phyloP scores from a whole-genome alignment of 2,329 filamentous ascomycete genomes.

The Diaporthe destruens region DNA sequence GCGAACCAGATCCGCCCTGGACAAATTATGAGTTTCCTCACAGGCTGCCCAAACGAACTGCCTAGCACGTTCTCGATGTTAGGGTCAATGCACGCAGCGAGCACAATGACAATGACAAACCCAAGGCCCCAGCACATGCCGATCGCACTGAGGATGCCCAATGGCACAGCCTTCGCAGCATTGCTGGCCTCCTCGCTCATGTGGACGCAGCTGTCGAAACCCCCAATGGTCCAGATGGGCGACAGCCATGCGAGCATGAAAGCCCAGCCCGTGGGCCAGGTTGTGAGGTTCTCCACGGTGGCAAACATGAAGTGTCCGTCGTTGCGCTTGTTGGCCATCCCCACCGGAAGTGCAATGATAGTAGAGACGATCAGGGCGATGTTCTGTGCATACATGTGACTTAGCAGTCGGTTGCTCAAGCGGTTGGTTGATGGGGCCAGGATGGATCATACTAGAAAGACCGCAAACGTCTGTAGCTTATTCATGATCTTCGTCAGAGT shows the following conservation, averaged over 20 bases:
- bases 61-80: slow-evolving; percentile 63
- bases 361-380: slow-evolving; percentile 67
- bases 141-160: slow-evolving; percentile 70
- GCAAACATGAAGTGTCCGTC: slow-evolving; percentile 66
- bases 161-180: slow-evolving; percentile 69
- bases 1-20: no score
- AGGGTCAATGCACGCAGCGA: slow-evolving; percentile 68
- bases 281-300: slow-evolving; percentile 67
- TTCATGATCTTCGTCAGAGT: slow-evolving; percentile 68
- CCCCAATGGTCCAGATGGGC: slow-evolving; percentile 73
- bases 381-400: slow-evolving; percentile 50
- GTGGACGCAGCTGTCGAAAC: slow-evolving; percentile 66
- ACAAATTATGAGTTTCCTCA: slow-evolving; percentile 56
- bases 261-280: slow-evolving; percentile 68
- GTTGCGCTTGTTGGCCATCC: slow-evolving; percentile 56
- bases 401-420: neutral
- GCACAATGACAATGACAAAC: slow-evolving; percentile 68
- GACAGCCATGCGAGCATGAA: slow-evolving; percentile 72
- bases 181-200: slow-evolving; percentile 72
- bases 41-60: slow-evolving; percentile 69
- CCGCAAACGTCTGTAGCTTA: slow-evolving; percentile 68
- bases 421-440: neutral
- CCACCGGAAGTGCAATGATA: slow-evolving; percentile 68
- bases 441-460: slow-evolving; percentile 53
- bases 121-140: slow-evolving; percentile 66